These are phyloP conservation scores for Gracilaria domingensis DNA, from an alignment of 23 red algal species.

Conservation along the genomic window DNA sequence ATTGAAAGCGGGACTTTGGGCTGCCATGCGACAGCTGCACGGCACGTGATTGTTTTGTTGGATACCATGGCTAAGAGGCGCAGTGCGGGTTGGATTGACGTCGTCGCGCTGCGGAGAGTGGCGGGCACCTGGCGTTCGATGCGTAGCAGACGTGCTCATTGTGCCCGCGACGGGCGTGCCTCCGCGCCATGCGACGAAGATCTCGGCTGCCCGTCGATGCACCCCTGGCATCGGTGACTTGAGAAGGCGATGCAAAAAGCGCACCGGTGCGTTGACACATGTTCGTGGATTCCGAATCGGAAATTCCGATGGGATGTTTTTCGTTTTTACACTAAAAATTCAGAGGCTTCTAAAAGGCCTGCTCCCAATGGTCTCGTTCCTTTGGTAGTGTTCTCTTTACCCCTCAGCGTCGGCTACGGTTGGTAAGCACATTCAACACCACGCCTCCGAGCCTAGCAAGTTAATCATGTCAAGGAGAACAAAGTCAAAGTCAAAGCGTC, in stretches of 20 bases:
- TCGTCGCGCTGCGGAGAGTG: not conserved
- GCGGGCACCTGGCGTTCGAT: not conserved
- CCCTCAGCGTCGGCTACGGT: not conserved
- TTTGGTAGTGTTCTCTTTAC: no score
- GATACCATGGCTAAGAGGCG: constrained; percentile 2
- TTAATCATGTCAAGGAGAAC: constrained; percentile 15
- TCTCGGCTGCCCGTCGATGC: no score
- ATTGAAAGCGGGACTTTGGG: constrained; percentile 75
- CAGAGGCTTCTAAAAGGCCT: no score
- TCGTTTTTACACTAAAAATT: no score
- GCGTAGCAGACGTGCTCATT: not conserved
- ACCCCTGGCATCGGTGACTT: no score
- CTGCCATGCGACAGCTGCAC: constrained; percentile 92
- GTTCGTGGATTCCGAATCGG: no score
- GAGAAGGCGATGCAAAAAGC: no score
- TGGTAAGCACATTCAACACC: not conserved
- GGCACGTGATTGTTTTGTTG: constrained; percentile 77
- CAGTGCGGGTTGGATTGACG: not conserved
- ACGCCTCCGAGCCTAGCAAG: not conserved
- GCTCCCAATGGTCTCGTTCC: no score
- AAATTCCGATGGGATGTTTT: no score
- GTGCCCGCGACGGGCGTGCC: no score
- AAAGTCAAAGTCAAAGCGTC: constrained; percentile 6
- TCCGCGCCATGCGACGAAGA: no score
- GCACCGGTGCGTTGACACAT: no score